These are phyloP conservation scores for Arabidopsis suecica DNA, from an alignment of 345 rosid species.

Conservation along the genomic window DNA sequence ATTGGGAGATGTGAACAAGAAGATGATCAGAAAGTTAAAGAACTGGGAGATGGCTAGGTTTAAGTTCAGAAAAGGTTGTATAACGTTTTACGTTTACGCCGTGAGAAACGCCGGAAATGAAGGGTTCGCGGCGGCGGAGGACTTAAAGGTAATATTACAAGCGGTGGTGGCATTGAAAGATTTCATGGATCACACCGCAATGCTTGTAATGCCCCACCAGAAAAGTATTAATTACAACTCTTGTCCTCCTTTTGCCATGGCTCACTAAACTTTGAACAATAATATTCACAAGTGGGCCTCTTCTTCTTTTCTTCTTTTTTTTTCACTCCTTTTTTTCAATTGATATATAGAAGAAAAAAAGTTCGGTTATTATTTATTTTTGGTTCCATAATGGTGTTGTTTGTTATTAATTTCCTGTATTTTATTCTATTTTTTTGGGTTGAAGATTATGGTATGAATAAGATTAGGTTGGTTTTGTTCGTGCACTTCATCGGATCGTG, in stretches of 20 bases:
- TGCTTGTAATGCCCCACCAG: slow-evolving; percentile 94
- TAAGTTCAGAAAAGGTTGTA: slow-evolving; percentile 91
- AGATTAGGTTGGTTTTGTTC: slow-evolving; percentile 9
- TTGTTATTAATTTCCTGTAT: slow-evolving; percentile 11
- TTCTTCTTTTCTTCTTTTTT: not conserved
- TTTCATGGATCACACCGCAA: slow-evolving; percentile 96
- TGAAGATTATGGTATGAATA: slow-evolving; percentile 26
- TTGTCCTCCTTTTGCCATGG: slow-evolving; percentile 68
- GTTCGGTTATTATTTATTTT: slow-evolving; percentile 29
- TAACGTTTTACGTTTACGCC: slow-evolving; percentile 96
- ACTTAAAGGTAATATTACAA: slow-evolving; percentile 71
- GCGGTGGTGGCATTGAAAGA: slow-evolving; percentile 90
- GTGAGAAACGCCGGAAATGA: slow-evolving; percentile 60
- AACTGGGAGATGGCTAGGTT: slow-evolving; percentile 92
- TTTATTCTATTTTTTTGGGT: not conserved
- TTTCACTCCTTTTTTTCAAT: not conserved
- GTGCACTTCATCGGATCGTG: not conserved
- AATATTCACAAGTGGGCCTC: not conserved
- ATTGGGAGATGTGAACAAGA: slow-evolving; percentile 87
- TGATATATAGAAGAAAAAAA: not conserved
- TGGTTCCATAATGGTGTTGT: slow-evolving; percentile 2
- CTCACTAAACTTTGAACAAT: slow-evolving; percentile 51
- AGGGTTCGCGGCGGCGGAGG: slow-evolving; percentile 80
- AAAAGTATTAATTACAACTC: slow-evolving; percentile 64
- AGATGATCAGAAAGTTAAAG: slow-evolving; percentile 63